A percentile compares a stretch with the other conserved stretches of the same genome.
Conservation (phyloP, 441 rosid species). For the Rhodomyrtus psidioides region DNA sequence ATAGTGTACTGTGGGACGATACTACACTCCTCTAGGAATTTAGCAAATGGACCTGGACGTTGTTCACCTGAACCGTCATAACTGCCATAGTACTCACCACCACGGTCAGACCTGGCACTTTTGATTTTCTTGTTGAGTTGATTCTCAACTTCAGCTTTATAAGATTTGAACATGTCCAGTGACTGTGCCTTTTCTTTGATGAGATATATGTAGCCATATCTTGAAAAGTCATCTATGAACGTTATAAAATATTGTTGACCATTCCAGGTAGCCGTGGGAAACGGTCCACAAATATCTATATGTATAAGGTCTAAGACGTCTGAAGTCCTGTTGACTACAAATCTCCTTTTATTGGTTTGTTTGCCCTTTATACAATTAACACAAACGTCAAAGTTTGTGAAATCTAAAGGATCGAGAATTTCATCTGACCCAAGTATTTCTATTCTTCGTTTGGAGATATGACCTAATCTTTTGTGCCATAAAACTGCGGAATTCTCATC, state of each 20-base stretch:
- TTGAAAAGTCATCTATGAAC: not conserved
- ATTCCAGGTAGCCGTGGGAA: not conserved
- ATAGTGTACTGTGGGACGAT: not conserved
- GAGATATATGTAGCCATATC: not conserved
- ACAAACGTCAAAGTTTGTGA: not conserved
- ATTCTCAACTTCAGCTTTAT: not conserved
- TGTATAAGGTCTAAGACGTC: not conserved
- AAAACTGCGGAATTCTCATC: not conserved
- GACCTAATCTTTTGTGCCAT: constrained; percentile 3
- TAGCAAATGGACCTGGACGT: not conserved
- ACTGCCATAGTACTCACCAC: not conserved
- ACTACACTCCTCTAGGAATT: not conserved
- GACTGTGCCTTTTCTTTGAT: not conserved
- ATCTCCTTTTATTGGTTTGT: not conserved
- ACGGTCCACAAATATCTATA: not conserved
- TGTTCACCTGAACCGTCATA: not conserved
- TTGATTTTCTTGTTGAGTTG: not conserved
- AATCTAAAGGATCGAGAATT: not conserved
- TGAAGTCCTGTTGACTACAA: not conserved
- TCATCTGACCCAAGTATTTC: not conserved
- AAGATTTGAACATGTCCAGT: not conserved
- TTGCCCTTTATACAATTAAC: not conserved
- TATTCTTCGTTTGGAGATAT: not conserved
- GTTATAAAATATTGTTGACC: not conserved
- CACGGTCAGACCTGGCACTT: no score